These are phyloP conservation scores for Durusdinium trenchii DNA, from an alignment of 73 alveolate species.

Conservation along the genomic window DNA sequence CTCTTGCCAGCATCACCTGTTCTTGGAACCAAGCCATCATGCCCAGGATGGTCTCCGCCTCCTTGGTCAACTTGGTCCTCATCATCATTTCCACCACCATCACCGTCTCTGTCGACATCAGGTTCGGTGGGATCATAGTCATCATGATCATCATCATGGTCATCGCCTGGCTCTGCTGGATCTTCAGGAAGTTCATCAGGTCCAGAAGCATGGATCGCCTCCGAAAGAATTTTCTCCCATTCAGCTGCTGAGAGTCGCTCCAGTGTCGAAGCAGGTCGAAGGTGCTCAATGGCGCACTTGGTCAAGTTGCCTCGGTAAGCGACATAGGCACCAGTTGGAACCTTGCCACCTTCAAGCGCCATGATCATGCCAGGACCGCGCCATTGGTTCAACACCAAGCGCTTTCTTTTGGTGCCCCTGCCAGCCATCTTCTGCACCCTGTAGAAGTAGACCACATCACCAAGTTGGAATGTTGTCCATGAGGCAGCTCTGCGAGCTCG, in stretches of 20 bases:
- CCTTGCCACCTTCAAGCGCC: not conserved
- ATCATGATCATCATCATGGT: too few relatives aligned
- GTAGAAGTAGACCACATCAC: constrained; percentile 21
- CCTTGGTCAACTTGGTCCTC: not conserved
- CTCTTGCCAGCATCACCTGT: not conserved
- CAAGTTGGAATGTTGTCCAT: not conserved
- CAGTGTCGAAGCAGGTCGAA: not conserved
- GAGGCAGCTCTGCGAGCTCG: not conserved
- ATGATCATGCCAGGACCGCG: not conserved
- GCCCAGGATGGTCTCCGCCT: not conserved
- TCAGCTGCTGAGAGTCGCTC: not conserved
- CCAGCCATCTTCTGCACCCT: not conserved
- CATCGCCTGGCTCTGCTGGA: too few relatives aligned
- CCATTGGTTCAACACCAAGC: not conserved
- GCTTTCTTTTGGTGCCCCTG: not conserved
- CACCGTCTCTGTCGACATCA: not conserved
- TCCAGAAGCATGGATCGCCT: not conserved
- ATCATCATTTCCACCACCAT: not conserved
- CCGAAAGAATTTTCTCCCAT: not conserved
- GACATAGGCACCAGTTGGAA: not conserved
- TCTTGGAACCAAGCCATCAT: not conserved
- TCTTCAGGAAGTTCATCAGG: too few relatives aligned
- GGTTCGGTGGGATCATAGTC: too few relatives aligned
- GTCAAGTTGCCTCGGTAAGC: not conserved
- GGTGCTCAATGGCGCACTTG: not conserved